phyloP scores from a whole-genome alignment of 176 grass and related monocot species.

The Triticum monococcum region DNA sequence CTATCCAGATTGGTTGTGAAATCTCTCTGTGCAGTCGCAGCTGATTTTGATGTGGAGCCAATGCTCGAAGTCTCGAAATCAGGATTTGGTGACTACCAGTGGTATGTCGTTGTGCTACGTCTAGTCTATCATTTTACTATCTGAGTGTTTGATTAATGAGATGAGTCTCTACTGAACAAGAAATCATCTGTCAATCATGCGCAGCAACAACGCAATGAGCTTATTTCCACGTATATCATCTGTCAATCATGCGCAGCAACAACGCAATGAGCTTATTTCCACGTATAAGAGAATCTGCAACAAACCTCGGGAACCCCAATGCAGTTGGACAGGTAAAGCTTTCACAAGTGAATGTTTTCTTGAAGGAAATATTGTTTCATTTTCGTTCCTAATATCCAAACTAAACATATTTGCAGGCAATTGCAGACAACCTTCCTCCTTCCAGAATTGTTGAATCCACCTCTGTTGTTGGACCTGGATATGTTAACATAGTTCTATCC shows the following conservation, averaged over 20 bases:
- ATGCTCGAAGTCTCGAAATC: constrained; percentile 66
- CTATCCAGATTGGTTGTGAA: constrained; percentile 52
- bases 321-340: constrained; percentile 81
- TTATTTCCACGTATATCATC: constrained; percentile 68
- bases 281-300: constrained; percentile 73
- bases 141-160: constrained; percentile 2
- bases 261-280: constrained; percentile 93
- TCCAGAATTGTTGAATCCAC: constrained; percentile 82
- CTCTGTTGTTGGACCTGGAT: constrained; percentile 91
- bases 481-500: constrained; percentile 87
- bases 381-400: background rate
- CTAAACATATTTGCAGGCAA: constrained; percentile 54
- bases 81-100: constrained; percentile 94
- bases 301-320: constrained; percentile 78
- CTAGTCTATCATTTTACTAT: background rate
- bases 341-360: background rate
- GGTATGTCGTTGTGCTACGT: constrained; percentile 48
- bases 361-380: background rate
- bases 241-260: constrained; percentile 55
- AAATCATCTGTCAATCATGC: constrained; percentile 23
- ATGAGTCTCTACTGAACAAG: background rate
- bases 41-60: constrained; percentile 64
- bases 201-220: constrained; percentile 94
- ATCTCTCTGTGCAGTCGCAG: constrained; percentile 55
- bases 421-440: constrained; percentile 72